Evolutionary conservation across 352 stramenopile genomes (phyloP), one percentile per base, ranked within the genome.

Genomic region (Globisporangium orthogonon): DNA sequence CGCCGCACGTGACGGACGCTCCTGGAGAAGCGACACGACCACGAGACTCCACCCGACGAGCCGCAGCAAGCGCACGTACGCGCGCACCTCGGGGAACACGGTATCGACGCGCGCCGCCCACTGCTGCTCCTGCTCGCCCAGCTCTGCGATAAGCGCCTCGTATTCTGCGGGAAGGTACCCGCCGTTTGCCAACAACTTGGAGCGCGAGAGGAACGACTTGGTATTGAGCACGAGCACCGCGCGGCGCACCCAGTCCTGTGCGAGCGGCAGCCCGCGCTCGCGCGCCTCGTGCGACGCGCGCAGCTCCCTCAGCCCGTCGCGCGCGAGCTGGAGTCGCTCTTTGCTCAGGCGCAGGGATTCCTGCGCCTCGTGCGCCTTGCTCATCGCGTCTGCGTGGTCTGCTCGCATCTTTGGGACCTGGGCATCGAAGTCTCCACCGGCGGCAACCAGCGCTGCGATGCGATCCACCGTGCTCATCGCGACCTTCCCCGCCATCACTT

Each of bases 31-130:
- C 35, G 81, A 76, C 17, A 88, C 78, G 4, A 87, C 80, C 7
- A 88, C 71, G 56, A 92, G 62, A 39, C 68, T 87, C 86, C 86
- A 95, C 6, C 80, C 73, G 6, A 89, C 81, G 17, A 73, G 51
- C 31, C 78, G 79, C 48, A 95, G 55, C 47, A 93, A 61, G 3
- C 83, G 82, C 28, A 75, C 68, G 41, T 87, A 87, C 41, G 75
- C 67, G 13, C 72, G 70, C 1, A 94, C 81, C 46, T 84, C 76
- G 10, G 84, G 76, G 46, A 94, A 95, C 5, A 80, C 60, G 51
- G 78, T 65, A n/a, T 84, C 69, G 33, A 94, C 88, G 11, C 63
- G 60, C 40, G 50, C 50, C 1, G 43, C 48, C 33, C 62, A 18
- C 23, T 45, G 31, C 35, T 56, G 62, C 30, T 52, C 37, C 1